Evolutionary conservation across 371 early-diverging fungal species (phyloP), one percentile per base, ranked within the genome.

Genomic region (Apophysomyces elegans): DNA sequence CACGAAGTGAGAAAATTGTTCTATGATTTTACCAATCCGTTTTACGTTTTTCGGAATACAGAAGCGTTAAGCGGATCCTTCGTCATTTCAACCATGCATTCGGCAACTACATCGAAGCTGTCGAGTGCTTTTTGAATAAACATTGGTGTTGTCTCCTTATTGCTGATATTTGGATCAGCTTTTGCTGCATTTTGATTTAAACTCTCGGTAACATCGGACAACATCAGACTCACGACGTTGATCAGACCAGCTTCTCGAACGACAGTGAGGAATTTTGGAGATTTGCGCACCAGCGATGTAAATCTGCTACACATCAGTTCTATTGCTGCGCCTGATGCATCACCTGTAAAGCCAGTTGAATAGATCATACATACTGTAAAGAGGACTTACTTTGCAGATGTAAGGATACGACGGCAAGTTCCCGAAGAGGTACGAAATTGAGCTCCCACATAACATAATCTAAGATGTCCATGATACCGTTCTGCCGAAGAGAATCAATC

Each of bases 361-460:
- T 57, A 14, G 43, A 14, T 6, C 45, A 4, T 13, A 18, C 9
- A 11, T 26, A 56, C 5, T 0, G 35, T 54, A 32, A 16, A 37
- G 14, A 14, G 45, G n/a, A 32, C 63, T 13, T 75, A 81, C 86
- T 86, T 77, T 89, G 88, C 58, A 89, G 80, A 70, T 89, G 86
- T 6, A 88, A 74, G 0, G 85, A 87, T 11, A 88, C 61, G 7
- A 88, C 86, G 35, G 87, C 87, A 32, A 88, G 64, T 36, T 88
- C 90, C 45, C 85, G 81, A 46, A 90, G 82, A 0, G 90, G 89
- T 6, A 90, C 88, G 67, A 89, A 90, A 62, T 89, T 88, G 13
- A 90, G 69, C 50, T 88, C 86, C 41, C 72, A 73, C 78, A 90
- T 81, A 8, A 87, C 78, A 63, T 77, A 90, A 4, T 68, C 64